Conservation (phyloP, 129 eudicot genomes). For the Gnaphalium uliginosum region DNA sequence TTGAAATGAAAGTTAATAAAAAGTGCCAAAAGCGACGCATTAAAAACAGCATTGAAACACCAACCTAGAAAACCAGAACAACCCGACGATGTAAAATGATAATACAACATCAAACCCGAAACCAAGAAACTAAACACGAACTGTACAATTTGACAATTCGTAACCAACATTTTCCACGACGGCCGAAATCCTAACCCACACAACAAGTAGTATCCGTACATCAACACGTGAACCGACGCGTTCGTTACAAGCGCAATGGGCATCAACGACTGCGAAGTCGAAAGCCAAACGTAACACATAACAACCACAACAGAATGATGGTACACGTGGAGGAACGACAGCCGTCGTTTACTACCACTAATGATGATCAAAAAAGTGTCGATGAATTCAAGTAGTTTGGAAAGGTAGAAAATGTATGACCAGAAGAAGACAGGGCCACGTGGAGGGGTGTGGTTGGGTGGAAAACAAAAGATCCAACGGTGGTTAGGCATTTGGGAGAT, state of each 20-base stretch:
- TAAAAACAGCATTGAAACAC: slow-evolving; percentile 87
- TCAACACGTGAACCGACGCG: slow-evolving; percentile 80
- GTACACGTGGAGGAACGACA: slow-evolving; percentile 94
- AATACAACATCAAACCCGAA: slow-evolving; percentile 73
- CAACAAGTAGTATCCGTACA: slow-evolving; percentile 79
- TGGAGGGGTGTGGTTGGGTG: slow-evolving; percentile 56
- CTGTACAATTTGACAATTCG: slow-evolving; percentile 83
- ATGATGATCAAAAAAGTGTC: slow-evolving; percentile 82
- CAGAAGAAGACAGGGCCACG: slow-evolving; percentile 90
- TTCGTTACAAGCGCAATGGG: slow-evolving; percentile 93
- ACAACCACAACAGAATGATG: slow-evolving; percentile 82
- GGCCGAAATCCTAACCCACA: slow-evolving; percentile 74
- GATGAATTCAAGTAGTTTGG: slow-evolving; percentile 73
- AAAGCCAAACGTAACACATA: slow-evolving; percentile 81
- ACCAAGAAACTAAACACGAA: slow-evolving; percentile 80
- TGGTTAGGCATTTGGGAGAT: slow-evolving; percentile 51
- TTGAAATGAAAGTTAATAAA: slow-evolving; percentile 66
- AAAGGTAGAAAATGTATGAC: slow-evolving; percentile 82
- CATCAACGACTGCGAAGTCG: slow-evolving; percentile 63
- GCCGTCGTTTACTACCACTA: slow-evolving; percentile 50
- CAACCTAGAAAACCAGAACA: slow-evolving; percentile 83
- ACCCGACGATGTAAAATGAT: slow-evolving; percentile 50
- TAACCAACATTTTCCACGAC: slow-evolving; percentile 86
- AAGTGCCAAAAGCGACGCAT: slow-evolving; percentile 76
- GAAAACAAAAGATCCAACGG: slow-evolving; percentile 82